A percentile compares a stretch with the other conserved stretches of the same genome.
Conservation (phyloP, 169 alveolate genomes). For the Blepharisma undulans region DNA sequence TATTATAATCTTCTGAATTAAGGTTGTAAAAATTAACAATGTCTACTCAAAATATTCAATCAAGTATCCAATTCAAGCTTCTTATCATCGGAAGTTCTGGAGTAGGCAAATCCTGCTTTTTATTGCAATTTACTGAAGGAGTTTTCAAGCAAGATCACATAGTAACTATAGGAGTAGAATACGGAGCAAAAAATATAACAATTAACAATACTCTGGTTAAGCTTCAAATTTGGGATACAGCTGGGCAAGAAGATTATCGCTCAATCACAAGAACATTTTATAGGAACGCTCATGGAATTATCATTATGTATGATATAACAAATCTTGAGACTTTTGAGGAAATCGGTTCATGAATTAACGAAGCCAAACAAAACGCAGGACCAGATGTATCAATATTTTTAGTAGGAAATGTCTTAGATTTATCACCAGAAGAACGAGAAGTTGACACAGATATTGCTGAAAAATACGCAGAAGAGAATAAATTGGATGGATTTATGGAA, state of each 20-base stretch:
- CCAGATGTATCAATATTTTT: conserved; percentile 31
- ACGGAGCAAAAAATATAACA: conserved; percentile 62
- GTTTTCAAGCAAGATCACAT: conserved; percentile 68
- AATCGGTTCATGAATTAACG: conserved; percentile 26
- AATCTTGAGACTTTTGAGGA: conserved; percentile 42
- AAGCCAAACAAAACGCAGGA: conserved; percentile 35
- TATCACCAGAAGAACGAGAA: conserved; percentile 17
- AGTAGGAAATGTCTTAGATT: conserved; percentile 46
- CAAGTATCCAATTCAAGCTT: conserved; percentile 41
- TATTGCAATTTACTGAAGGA: conserved; percentile 64
- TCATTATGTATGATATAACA: conserved; percentile 73
- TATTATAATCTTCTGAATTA: too few relatives aligned
- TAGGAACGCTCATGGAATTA: conserved; percentile 78
- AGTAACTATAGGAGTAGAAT: conserved; percentile 85
- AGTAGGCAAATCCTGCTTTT: conserved; percentile 77
- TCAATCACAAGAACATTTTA: conserved; percentile 74
- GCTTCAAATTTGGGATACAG: conserved; percentile 83
- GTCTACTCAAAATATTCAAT: background rate
- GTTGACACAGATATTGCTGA: conserved; percentile 14
- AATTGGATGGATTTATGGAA: conserved; percentile 30
- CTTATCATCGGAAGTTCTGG: conserved; percentile 61
- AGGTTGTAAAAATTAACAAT: background rate
- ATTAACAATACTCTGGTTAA: conserved; percentile 56
- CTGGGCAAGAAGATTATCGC: conserved; percentile 81
- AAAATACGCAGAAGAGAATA: background rate